These are phyloP conservation scores for Termitomyces sp. DNA, from an alignment of 768 basidiomycete genomes.

Conservation along the genomic window DNA sequence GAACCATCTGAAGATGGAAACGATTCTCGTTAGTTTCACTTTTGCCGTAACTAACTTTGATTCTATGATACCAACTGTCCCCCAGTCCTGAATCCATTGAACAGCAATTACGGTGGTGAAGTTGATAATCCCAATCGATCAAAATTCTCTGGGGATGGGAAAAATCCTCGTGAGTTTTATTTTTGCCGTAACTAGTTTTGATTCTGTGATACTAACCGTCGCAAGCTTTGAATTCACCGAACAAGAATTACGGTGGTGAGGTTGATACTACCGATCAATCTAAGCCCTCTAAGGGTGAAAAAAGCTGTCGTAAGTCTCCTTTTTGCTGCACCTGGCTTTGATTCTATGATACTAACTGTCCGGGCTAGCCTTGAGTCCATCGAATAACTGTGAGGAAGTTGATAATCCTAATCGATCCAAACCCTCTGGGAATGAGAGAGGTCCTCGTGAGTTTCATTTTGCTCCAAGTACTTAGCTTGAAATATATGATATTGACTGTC, in stretches of 20 bases:
- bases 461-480: no score
- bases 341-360: background rate
- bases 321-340: no score
- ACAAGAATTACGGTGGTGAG: no score
- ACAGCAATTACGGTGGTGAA: no score
- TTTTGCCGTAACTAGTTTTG: background rate
- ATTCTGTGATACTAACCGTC: background rate
- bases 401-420: no score
- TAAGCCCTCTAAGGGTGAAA: background rate
- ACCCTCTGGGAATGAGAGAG: no score
- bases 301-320: background rate
- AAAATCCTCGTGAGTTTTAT: background rate
- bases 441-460: no score
- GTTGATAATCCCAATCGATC: no score
- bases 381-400: no score
- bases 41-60: background rate
- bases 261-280: background rate
- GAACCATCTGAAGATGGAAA: no score
- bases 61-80: background rate
- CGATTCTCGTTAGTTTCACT: background rate
- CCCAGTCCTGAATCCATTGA: background rate
- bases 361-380: background rate
- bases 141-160: no score
- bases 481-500: no score
- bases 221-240: background rate